Percentiles rank a stretch among this genome's conserved stretches.
Evolutionary conservation across 2,329 filamentous ascomycete genomes (phyloP).

Genomic region (Diaporthe sp.): DNA sequence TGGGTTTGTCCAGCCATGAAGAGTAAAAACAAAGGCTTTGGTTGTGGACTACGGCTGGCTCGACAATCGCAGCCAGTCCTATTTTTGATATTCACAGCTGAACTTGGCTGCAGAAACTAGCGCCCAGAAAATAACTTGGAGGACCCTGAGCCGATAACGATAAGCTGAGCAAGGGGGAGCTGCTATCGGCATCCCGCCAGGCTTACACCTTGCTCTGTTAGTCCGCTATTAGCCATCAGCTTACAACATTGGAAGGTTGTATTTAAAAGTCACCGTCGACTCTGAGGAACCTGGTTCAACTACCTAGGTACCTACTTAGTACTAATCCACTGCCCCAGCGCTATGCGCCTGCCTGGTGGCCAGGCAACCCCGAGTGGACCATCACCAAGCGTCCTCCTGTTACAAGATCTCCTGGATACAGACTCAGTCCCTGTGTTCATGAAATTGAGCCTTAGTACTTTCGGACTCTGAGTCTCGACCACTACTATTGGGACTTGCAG

Average conservation of each 20-base stretch:
- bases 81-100: conserved; percentile 18
- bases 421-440: not conserved
- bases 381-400: not conserved
- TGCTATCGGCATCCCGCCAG: not conserved
- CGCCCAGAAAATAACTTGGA: conserved; percentile 27
- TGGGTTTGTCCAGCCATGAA: not conserved
- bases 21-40: not conserved
- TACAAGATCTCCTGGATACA: not conserved
- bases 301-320: too few relatives aligned
- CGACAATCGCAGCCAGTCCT: not conserved
- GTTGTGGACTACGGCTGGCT: not conserved
- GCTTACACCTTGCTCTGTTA: conserved; percentile 3
- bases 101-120: conserved; percentile 36
- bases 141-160: conserved; percentile 31
- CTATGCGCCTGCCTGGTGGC: not conserved
- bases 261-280: not conserved
- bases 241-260: not conserved
- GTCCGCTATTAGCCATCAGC: not conserved
- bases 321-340: not conserved
- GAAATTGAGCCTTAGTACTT: not conserved
- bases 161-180: conserved; percentile 15
- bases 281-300: not conserved
- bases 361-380: not conserved
- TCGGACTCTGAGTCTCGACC: not conserved
- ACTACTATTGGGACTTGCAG: not conserved